phyloP scores from a whole-genome alignment of 169 alveolate genomes.

The Cryptosporidium ubiquitum region DNA sequence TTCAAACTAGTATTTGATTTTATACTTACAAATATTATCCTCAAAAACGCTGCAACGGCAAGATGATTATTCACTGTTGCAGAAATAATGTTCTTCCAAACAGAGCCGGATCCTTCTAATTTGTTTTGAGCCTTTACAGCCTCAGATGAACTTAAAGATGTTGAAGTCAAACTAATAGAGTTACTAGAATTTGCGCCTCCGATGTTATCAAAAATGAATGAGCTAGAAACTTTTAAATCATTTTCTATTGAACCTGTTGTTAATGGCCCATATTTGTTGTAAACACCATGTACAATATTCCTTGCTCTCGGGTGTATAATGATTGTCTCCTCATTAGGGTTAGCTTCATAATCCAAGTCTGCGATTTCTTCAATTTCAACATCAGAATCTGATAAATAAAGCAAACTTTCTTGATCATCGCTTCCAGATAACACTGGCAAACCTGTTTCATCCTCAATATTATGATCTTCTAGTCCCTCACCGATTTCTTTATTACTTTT shows the following conservation, averaged over 20 bases:
- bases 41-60: slow-evolving; percentile 42
- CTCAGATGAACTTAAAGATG: slow-evolving; percentile 34
- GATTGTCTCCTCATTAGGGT: slow-evolving; percentile 54
- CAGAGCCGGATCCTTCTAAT: slow-evolving; percentile 48
- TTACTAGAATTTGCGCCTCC: slow-evolving; percentile 5
- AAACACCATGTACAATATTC: slow-evolving; percentile 60
- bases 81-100: slow-evolving; percentile 59
- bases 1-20: slow-evolving; percentile 43
- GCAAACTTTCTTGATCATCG: slow-evolving; percentile 18
- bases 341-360: slow-evolving; percentile 20
- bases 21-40: slow-evolving; percentile 45
- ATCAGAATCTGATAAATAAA: slow-evolving; percentile 52
- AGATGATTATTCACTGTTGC: slow-evolving; percentile 40
- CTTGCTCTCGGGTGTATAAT: slow-evolving; percentile 66
- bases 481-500: not conserved
- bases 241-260: slow-evolving; percentile 38
- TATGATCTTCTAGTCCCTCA: not conserved
- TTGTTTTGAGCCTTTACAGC: slow-evolving; percentile 26
- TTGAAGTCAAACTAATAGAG: slow-evolving; percentile 8
- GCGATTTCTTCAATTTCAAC: slow-evolving; percentile 48
- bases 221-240: slow-evolving; percentile 1
- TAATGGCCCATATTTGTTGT: slow-evolving; percentile 61
- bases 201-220: not conserved
- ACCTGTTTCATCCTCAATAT: not conserved
- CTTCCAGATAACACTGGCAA: not conserved